phyloP scores from a whole-genome alignment of 805 yeast species.

The Candida ipomoeae region DNA sequence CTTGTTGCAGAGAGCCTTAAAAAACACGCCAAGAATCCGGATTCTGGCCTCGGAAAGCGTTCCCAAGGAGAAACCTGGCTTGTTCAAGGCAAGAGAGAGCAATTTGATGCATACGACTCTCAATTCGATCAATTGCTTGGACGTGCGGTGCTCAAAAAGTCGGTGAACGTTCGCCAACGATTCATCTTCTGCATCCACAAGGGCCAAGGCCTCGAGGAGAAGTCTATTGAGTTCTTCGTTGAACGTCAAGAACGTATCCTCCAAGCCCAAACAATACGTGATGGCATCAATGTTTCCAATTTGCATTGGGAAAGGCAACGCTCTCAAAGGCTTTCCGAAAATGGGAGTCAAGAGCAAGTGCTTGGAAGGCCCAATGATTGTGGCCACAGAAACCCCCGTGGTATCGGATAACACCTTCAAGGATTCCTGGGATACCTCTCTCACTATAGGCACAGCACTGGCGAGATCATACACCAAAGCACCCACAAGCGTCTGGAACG shows the following conservation, averaged over 20 bases:
- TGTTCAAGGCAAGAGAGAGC: conserved; percentile 76
- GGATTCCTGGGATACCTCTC: conserved; percentile 76
- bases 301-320: conserved; percentile 97
- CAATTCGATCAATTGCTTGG: conserved; percentile 81
- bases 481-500: conserved; percentile 79
- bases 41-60: conserved; percentile 76
- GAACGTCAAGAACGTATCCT: conserved; percentile 75
- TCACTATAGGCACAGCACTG: conserved; percentile 76
- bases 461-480: conserved; percentile 89
- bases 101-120: conserved; percentile 87
- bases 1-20: conserved; percentile 83
- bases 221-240: conserved; percentile 86
- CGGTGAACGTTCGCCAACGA: conserved; percentile 85
- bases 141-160: conserved; percentile 78
- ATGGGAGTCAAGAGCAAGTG: conserved; percentile 84
- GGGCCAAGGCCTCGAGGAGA: conserved; percentile 82
- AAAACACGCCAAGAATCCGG: conserved; percentile 86
- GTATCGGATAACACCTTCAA: conserved; percentile 64
- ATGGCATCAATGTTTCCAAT: conserved; percentile 97
- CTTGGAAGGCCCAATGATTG: conserved; percentile 78
- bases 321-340: conserved; percentile 93
- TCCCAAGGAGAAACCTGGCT: conserved; percentile 74
- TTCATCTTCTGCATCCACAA: conserved; percentile 97
- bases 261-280: conserved; percentile 81
- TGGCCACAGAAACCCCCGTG: conserved; percentile 64